Evolutionary conservation across 2,329 filamentous ascomycete genomes (phyloP), one percentile per base, ranked within the genome.

Genomic region (Emericellopsis atlantica): DNA sequence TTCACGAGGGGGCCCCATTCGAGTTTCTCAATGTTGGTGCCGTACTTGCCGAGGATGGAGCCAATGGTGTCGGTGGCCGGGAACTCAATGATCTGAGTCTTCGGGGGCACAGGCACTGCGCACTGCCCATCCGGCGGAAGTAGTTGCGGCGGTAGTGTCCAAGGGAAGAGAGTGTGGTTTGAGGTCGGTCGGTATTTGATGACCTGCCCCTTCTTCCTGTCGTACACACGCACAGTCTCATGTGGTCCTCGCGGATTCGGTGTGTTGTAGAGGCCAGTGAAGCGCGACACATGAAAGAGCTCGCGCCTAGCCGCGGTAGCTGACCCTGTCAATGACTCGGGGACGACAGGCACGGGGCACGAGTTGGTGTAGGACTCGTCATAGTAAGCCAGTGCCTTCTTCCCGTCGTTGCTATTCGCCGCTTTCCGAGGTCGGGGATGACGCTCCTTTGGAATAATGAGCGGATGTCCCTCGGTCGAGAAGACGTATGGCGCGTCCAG

Each of bases 391-490:
- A 21, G 14, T 12, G 21, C n/a, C 6, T 37, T 21, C 32, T 40
- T 40, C 22, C 23, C 37, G 37, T 22, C 33, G 44, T 36, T 26
- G 16, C 39, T 44, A 29, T 44, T 45, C 40, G 3, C 15, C 43
- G 35, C 34, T 31, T 24, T 40, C 34, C 33, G 44, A 40, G 39
- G 43, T 11, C 41, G 36, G 9, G 37, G 34, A 21, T 43, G 38
- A 11, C 44, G 47, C 34, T 49, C 52, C 40, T 52, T 59, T 2
- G 89, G 89, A 40, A 98, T 82, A 34, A 96, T 72, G 36, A 98
- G 68, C 4, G 92, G 92, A 59, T 98, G 92, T 0, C 90, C 92
- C 61, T 98, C 92, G 0, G 92, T 98, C 0, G 85, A 92, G 57
- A 98, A 96, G 12, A 98, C 90, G 57, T 83, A 93, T 0, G 89